These are phyloP conservation scores for Acephala macrosclerotiorum DNA, from an alignment of 2,329 filamentous ascomycete species.

Conservation along the genomic window DNA sequence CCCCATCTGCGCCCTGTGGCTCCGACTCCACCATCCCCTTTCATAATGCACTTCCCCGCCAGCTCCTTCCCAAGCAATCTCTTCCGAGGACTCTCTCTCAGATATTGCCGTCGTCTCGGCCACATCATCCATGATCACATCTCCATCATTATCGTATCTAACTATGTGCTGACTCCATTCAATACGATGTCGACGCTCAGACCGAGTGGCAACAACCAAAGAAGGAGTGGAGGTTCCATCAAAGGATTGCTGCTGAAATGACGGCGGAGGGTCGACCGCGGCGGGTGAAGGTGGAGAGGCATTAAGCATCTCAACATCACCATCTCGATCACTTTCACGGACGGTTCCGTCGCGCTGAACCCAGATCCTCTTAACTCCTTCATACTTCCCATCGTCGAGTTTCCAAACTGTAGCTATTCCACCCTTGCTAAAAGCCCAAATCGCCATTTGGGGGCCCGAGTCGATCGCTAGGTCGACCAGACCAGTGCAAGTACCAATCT, in stretches of 20 bases:
- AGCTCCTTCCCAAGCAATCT: slow-evolving; percentile 21
- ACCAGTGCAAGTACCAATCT: slow-evolving; percentile 53
- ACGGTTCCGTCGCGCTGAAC: slow-evolving; percentile 43
- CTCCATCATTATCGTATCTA: slow-evolving; percentile 34
- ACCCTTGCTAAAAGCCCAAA: slow-evolving; percentile 59
- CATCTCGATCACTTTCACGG: slow-evolving; percentile 32
- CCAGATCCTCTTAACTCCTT: slow-evolving; percentile 19
- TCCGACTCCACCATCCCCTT: slow-evolving; percentile 16
- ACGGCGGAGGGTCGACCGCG: background rate
- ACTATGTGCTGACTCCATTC: slow-evolving; percentile 18
- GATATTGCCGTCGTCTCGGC: background rate
- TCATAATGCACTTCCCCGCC: slow-evolving; percentile 18
- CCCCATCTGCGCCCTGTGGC: background rate
- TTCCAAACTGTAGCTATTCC: slow-evolving; percentile 56
- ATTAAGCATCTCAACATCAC: slow-evolving; percentile 36
- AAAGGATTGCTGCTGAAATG: slow-evolving; percentile 29
- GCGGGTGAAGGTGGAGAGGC: background rate
- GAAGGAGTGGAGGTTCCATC: slow-evolving; percentile 30
- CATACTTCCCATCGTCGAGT: slow-evolving; percentile 45
- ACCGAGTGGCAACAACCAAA: background rate
- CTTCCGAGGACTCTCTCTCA: slow-evolving; percentile 19
- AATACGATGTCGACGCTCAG: background rate
- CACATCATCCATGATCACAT: slow-evolving; percentile 39
- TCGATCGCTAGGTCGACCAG: slow-evolving; percentile 59
- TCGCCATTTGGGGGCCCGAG: slow-evolving; percentile 51